Evolutionary conservation across 805 yeast species (phyloP).

Genomic region (Candida sithepensis): DNA sequence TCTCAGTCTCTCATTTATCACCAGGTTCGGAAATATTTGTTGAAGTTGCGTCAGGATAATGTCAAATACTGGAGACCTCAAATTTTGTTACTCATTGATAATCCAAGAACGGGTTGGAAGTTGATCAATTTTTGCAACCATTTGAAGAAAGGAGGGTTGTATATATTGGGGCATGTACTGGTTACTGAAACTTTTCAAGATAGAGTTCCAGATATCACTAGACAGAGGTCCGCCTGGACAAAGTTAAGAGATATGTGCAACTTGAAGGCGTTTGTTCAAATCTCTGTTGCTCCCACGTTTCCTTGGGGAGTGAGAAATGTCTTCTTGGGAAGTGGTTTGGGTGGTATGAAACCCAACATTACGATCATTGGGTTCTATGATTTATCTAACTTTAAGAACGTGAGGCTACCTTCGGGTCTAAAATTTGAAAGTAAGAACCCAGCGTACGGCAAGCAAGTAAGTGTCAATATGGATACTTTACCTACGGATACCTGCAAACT

Average conservation of each 20-base stretch:
- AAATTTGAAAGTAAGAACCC: conserved; percentile 23
- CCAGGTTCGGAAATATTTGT: conserved; percentile 87
- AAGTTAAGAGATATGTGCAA: conserved; percentile 72
- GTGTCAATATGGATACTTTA: conserved; percentile 14
- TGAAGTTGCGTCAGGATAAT: conserved; percentile 82
- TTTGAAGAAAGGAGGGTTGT: conserved; percentile 91
- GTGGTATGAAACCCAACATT: conserved; percentile 97
- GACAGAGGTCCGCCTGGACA: conserved; percentile 79
- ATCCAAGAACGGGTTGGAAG: conserved; percentile 90
- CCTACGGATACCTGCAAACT: conserved; percentile 71
- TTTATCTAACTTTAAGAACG: conserved; percentile 29
- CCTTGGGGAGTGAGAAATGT: conserved; percentile 96
- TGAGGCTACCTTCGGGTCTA: conserved; percentile 17
- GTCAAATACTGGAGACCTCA: conserved; percentile 99
- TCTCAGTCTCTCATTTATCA: conserved; percentile 94
- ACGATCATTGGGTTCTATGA: conserved; percentile 90
- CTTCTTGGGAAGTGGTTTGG: conserved; percentile 90
- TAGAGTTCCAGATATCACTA: conserved; percentile 63
- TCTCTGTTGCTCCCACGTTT: conserved; percentile 79
- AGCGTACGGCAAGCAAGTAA: conserved; percentile 24
- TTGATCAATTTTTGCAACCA: conserved; percentile 90
- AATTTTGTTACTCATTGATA: conserved; percentile 79
- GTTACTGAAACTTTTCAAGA: conserved; percentile 59
- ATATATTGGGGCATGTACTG: conserved; percentile 88
- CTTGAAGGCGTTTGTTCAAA: conserved; percentile 91